Conservation (phyloP, 2,329 filamentous ascomycete genomes). For the Amauroascus niger region DNA sequence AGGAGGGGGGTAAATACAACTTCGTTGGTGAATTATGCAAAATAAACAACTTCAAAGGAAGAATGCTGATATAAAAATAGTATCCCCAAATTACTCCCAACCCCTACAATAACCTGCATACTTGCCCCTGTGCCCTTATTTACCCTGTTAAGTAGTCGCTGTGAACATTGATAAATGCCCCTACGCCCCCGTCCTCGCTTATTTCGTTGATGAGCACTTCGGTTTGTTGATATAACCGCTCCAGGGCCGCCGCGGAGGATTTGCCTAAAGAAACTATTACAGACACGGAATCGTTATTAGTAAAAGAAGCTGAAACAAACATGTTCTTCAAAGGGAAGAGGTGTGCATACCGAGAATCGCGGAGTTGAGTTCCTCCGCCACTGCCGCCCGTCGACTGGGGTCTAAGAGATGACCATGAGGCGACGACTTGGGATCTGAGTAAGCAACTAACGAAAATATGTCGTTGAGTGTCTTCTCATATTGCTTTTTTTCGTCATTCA, state of each 20-base stretch:
- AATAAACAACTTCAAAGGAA: background rate
- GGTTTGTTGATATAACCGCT: slow-evolving; percentile 77
- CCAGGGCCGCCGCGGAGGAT: slow-evolving; percentile 74
- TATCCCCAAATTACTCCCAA: background rate
- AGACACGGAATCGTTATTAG: slow-evolving; percentile 23
- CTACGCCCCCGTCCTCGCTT: slow-evolving; percentile 66
- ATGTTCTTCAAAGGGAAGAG: background rate
- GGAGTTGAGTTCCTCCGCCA: slow-evolving; percentile 89
- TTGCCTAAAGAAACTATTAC: slow-evolving; percentile 73
- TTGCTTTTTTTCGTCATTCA: slow-evolving; percentile 58
- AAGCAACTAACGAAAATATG: slow-evolving; percentile 81
- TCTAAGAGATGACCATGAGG: slow-evolving; percentile 72
- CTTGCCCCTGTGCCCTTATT: slow-evolving; percentile 17
- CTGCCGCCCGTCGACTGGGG: slow-evolving; percentile 59
- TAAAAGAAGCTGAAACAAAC: slow-evolving; percentile 15
- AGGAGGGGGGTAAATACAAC: background rate
- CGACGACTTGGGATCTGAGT: slow-evolving; percentile 67
- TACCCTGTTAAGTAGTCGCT: slow-evolving; percentile 35
- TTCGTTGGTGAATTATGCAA: background rate
- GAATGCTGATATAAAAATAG: background rate
- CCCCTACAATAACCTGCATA: background rate
- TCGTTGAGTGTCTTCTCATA: slow-evolving; percentile 66
- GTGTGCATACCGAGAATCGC: slow-evolving; percentile 68
- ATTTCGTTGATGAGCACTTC: slow-evolving; percentile 76
- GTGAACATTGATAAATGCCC: slow-evolving; percentile 67